Conservation (phyloP, 2,329 filamentous ascomycete species). For the Triangularia setosa region DNA sequence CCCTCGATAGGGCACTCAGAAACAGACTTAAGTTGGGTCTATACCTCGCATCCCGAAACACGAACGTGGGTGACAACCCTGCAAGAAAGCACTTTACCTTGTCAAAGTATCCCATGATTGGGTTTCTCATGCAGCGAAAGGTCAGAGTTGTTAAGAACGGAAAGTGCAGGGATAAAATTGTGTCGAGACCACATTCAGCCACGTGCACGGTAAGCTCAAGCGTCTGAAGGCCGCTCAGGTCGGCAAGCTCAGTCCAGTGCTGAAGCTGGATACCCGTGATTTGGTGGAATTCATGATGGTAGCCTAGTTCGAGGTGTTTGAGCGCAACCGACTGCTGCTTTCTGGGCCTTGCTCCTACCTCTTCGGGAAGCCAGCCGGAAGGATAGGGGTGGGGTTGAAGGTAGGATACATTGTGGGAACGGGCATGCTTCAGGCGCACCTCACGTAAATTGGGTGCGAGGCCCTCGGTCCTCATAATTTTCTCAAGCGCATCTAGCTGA, state of each 20-base stretch:
- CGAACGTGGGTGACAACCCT: no score
- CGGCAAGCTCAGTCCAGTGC: neutral
- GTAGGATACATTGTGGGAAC: neutral
- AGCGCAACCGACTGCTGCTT: neutral
- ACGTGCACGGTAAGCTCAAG: neutral
- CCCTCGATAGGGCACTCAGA: neutral
- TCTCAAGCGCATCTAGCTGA: neutral
- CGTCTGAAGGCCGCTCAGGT: neutral
- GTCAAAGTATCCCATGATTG: neutral
- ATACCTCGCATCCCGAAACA: no score
- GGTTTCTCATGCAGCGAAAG: neutral
- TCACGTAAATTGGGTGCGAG: slow-evolving; percentile 3
- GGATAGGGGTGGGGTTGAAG: neutral
- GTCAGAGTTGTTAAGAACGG: neutral
- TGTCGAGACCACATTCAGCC: neutral
- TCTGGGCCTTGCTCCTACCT: neutral
- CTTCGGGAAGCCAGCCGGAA: neutral
- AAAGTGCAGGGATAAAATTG: neutral
- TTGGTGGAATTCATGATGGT: neutral
- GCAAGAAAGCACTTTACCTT: neutral
- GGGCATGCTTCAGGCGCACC: neutral
- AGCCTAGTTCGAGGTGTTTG: neutral
- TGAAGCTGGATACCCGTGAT: neutral
- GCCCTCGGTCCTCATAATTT: neutral
- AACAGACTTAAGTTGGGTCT: neutral